These are phyloP conservation scores for Candida glucosophila DNA, from an alignment of 1,139 yeast genomes.

Conservation along the genomic window DNA sequence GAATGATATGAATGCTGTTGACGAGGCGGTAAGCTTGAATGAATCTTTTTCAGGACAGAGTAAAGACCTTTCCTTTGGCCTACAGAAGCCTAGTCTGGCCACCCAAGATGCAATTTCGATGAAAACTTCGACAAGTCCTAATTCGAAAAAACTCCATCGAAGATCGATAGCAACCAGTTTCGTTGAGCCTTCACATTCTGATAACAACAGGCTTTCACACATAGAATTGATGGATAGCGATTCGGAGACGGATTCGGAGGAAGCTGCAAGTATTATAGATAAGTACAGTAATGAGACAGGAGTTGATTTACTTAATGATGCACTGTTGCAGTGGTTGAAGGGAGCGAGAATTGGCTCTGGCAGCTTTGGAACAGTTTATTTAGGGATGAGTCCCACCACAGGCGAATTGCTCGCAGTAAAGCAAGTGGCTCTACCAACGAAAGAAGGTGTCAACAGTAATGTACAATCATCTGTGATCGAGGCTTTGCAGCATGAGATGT, in stretches of 20 bases:
- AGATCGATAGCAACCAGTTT: slow-evolving; percentile 29
- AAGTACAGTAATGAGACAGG: slow-evolving; percentile 13
- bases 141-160: slow-evolving; percentile 7
- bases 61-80: slow-evolving; percentile 3
- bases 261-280: slow-evolving; percentile 8
- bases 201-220: slow-evolving; percentile 33
- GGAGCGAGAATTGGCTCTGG: slow-evolving; percentile 95
- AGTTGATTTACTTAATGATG: slow-evolving; percentile 14
- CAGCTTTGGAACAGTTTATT: slow-evolving; percentile 85
- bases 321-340: slow-evolving; percentile 80
- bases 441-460: slow-evolving; percentile 23
- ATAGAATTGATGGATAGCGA: slow-evolving; percentile 43
- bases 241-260: slow-evolving; percentile 16
- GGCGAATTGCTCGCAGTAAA: slow-evolving; percentile 98
- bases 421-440: slow-evolving; percentile 67
- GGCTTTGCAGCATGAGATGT: slow-evolving; percentile 81
- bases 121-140: background rate
- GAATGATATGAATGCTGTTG: slow-evolving; percentile 50
- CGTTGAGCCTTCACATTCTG: slow-evolving; percentile 13
- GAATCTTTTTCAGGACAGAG: slow-evolving; percentile 15
- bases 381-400: slow-evolving; percentile 85
- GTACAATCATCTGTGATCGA: slow-evolving; percentile 61
- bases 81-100: slow-evolving; percentile 4
- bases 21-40: slow-evolving; percentile 37
- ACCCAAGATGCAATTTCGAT: background rate